phyloP scores from a whole-genome alignment of 2,329 filamentous ascomycete species.

The Colletotrichum noveboracense region DNA sequence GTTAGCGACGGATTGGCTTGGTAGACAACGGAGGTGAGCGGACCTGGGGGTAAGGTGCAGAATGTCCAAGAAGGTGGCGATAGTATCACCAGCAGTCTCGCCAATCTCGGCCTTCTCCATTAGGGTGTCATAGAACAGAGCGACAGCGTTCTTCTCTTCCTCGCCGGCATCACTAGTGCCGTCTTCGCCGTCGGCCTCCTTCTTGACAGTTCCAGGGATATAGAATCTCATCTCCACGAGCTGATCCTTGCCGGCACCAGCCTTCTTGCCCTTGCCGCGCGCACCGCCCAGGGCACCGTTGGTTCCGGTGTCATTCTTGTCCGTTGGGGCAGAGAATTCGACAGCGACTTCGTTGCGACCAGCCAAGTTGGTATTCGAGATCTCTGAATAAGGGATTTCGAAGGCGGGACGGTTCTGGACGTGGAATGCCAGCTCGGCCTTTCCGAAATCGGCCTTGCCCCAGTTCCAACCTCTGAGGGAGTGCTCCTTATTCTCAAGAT shows the following conservation, averaged over 20 bases:
- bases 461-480: conserved; percentile 98
- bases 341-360: conserved; percentile 98
- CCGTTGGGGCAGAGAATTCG: conserved; percentile 82
- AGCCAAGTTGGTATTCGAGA: conserved; percentile 96
- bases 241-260: conserved; percentile 87
- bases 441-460: conserved; percentile 97
- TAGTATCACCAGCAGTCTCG: conserved; percentile 97
- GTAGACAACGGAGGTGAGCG: conserved; percentile 8
- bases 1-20: conserved; percentile 26
- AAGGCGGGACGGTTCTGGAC: conserved; percentile 97
- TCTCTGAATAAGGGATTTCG: conserved; percentile 95
- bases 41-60: conserved; percentile 94
- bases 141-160: conserved; percentile 93
- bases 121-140: conserved; percentile 96
- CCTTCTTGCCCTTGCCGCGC: conserved; percentile 82
- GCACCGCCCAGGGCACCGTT: conserved; percentile 78
- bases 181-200: conserved; percentile 75
- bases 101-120: conserved; percentile 99
- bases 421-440: conserved; percentile 94
- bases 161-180: conserved; percentile 69
- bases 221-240: conserved; percentile 99
- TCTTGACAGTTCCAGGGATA: conserved; percentile 88
- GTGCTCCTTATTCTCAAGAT: conserved; percentile 91
- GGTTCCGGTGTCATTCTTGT: conserved; percentile 73
- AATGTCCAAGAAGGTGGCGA: conserved; percentile 95